Evolutionary conservation across 331 rosid genomes (phyloP), one percentile per base, ranked within the genome.

Genomic region (Rosa hybrid): DNA sequence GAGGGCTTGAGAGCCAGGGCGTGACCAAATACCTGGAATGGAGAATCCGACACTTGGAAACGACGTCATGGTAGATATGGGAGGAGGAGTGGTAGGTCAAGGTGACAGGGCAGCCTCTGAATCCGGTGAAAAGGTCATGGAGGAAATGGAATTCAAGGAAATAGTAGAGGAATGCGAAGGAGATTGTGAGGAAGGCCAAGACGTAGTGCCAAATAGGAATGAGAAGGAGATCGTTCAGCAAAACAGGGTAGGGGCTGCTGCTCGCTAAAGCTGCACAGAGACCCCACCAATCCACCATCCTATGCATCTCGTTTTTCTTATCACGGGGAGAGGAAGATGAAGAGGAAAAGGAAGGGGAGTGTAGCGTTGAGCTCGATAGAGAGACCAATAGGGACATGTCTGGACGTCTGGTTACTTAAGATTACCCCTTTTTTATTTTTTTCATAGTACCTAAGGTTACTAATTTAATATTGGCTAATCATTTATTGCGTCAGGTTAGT

Each of bases 1-100:
- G 98, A 73, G 98, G 98, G 78, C 94, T 93, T 0, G 92, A 85
- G 23, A 93, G 92, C 99, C 99, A 93, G 7, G 94, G 96, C 48
- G 99, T 91, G 5, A 90, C 79, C 71, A 79, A 82, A 25, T 87
- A 96, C 83, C 88, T 81, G 67, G 86, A 91, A 65, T 77, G 91
- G 63, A 94, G 97, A 63, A 94, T 64, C 80, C 83, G 82, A 83
- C 98, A 94, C 77, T 90, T 90, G 69, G 97, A 90, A 85, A 88
- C 94, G 68, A 94, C 88, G 50, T 68, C 93, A 20, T 90, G 82
- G 83, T 82, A 91, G 86, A 89, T 56, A 12, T 68, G 56, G 20
- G 92, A 87, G 72, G 23, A 57, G 17, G 95, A 53, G 53, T 90
- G 62, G 84, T 75, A 87, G 30, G 95, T 90, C 11, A 94, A 83